These are phyloP conservation scores for Moniliophthora roreri DNA, from an alignment of 1,284 basidiomycete genomes.

Conservation along the genomic window DNA sequence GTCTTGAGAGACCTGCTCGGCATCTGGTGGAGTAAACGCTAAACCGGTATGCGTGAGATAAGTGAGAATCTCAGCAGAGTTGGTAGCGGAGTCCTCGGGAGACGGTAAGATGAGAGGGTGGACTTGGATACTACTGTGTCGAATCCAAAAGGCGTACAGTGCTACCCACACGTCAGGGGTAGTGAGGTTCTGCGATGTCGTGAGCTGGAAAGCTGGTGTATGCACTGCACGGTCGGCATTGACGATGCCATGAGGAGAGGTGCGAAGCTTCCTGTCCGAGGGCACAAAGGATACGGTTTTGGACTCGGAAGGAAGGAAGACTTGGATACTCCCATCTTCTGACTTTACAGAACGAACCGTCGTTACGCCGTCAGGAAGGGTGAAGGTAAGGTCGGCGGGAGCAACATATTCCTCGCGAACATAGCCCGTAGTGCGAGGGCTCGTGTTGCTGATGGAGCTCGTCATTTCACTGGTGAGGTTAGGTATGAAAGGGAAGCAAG, in stretches of 20 bases:
- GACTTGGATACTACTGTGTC: slow-evolving; percentile 13
- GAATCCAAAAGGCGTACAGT: slow-evolving; percentile 17
- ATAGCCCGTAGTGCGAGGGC: slow-evolving; percentile 11
- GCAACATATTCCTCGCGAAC: slow-evolving; percentile 13
- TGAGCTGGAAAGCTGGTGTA: slow-evolving; percentile 7
- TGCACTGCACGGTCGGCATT: slow-evolving; percentile 16
- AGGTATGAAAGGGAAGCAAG: too few relatives aligned
- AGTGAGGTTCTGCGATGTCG: slow-evolving; percentile 1
- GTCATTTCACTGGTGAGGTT: too few relatives aligned
- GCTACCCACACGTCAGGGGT: slow-evolving; percentile 14
- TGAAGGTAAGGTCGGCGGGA: slow-evolving; percentile 15
- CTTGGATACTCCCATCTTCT: slow-evolving; percentile 3
- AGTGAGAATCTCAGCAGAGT: slow-evolving; percentile 4
- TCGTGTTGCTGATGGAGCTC: not conserved
- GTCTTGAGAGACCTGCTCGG: slow-evolving; percentile 4
- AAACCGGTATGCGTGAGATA: slow-evolving; percentile 17
- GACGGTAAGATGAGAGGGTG: slow-evolving; percentile 12
- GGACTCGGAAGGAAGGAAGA: slow-evolving; percentile 5
- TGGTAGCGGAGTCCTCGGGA: not conserved
- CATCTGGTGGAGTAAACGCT: slow-evolving; percentile 14
- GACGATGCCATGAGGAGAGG: slow-evolving; percentile 16
- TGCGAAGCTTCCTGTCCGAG: slow-evolving; percentile 11
- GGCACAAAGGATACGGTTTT: slow-evolving; percentile 10
- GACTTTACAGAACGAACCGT: slow-evolving; percentile 8
- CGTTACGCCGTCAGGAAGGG: slow-evolving; percentile 12